Evolutionary conservation across 257 asterid genomes (phyloP).

Genomic region (Gentiana straminea): DNA sequence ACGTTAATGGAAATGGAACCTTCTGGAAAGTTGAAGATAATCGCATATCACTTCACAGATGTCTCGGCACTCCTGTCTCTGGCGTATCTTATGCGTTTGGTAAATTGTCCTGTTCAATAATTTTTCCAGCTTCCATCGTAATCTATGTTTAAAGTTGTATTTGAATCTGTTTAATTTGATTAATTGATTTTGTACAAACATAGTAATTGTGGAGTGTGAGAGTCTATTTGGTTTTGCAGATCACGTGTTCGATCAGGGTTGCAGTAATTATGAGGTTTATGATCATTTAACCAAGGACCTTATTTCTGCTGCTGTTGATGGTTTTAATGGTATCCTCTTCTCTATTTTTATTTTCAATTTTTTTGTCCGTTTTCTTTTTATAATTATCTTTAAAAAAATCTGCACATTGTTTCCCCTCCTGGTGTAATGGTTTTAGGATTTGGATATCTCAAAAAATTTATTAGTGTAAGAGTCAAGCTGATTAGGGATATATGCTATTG

Average conservation of each 20-base stretch:
- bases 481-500: too few relatives aligned
- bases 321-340: conserved; percentile 57
- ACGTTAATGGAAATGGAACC: conserved; percentile 30
- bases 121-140: background rate
- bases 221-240: conserved; percentile 31
- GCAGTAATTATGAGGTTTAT: conserved; percentile 63
- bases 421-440: too few relatives aligned
- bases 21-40: conserved; percentile 76
- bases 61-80: conserved; percentile 65
- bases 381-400: background rate
- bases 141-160: background rate
- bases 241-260: conserved; percentile 78
- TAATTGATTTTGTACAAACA: background rate
- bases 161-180: background rate
- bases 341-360: background rate
- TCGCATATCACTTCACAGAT: conserved; percentile 70
- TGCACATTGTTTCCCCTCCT: too few relatives aligned
- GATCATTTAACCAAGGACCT: conserved; percentile 68
- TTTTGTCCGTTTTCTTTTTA: background rate
- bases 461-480: too few relatives aligned
- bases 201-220: background rate
- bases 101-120: conserved; percentile 4
- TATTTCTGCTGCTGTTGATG: conserved; percentile 70
- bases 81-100: conserved; percentile 83
- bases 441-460: too few relatives aligned